A percentile compares a stretch with the other conserved stretches of the same genome.
phyloP scores from a whole-genome alignment of 768 basidiomycete species.

The Mycena sanguinolenta region DNA sequence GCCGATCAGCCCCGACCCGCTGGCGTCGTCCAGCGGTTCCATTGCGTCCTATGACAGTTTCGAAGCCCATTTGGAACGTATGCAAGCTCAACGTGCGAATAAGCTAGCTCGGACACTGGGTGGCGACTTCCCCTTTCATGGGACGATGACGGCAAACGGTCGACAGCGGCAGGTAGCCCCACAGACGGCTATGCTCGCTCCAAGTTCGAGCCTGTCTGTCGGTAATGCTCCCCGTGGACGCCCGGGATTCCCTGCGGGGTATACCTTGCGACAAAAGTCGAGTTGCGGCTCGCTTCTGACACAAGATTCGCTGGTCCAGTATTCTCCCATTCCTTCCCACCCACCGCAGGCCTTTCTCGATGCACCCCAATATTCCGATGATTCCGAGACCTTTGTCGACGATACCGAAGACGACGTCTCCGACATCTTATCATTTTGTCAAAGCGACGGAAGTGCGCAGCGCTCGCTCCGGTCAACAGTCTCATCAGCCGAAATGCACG shows the following conservation, averaged over 20 bases:
- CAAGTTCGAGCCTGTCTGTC: background rate
- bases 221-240: background rate
- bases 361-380: background rate
- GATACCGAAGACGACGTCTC: background rate
- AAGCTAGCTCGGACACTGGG: slow-evolving; percentile 26
- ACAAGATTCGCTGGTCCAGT: background rate
- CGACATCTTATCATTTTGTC: slow-evolving; percentile 1
- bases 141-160: background rate
- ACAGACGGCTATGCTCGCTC: background rate
- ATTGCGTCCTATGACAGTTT: background rate
- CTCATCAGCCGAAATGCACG: slow-evolving; percentile 12
- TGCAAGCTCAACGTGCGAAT: background rate
- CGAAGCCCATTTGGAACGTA: background rate
- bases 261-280: background rate
- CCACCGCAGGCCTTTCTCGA: too few species aligned
- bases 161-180: background rate
- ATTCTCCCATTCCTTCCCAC: too few species aligned
- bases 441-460: background rate
- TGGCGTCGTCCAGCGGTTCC: background rate
- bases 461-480: background rate
- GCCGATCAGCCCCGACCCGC: slow-evolving; percentile 17
- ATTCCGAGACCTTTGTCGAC: background rate
- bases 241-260: background rate
- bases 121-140: background rate
- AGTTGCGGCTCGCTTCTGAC: background rate